Base-by-base conservation (phyloP, 2,329 filamentous ascomycete genomes). In the Gnomoniopsis sp. region DNA sequence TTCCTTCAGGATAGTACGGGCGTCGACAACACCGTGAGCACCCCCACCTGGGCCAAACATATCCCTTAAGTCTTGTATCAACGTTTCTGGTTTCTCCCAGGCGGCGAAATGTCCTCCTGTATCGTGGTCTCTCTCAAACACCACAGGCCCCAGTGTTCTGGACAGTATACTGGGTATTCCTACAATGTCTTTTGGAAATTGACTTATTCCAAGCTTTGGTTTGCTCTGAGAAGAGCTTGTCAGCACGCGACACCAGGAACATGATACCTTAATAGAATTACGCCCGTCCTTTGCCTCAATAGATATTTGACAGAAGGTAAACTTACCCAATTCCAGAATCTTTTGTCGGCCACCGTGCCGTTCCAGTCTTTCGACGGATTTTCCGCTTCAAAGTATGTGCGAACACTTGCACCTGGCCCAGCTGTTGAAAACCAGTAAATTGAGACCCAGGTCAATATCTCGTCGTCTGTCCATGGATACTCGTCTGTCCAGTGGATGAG, bases 401-500 rank as follows among this genome's bases (percentile, higher is more conserved):
- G 72, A 7, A 83, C 68, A 60, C 81, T 85, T 0, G 89, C 88
- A 1, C 84, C 86, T 0, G 89, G 86, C 0, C 89, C 89, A 0
- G 88, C 86, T 0, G 74, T 80, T 6, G 83, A 87, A 72, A 91
- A 91, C 69, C 81, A 85, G 70, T 92, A 93, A 34, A 93, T 80
- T 53, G 79, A 84, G 1, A 92, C 73, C 90, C 89, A 93, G 0
- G 86, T 89, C 26, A 90, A 73, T 8, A 93, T 80, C 72, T 93
- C 89, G 53, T 92, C 88, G 61, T 90, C 86, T 0, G 84, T 88
- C 89, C 89, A 93, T 0, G 81, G 75, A 66, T 91, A 91, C 1
- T 66, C 66, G 65, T 93, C 89, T 0, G 86, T 86, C 90, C 89
- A 93, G 64, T 89, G 86, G 64, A 88, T 82, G 36, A 93, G 73